phyloP scores from a whole-genome alignment of 2,329 filamentous ascomycete genomes.

The Biscogniauxia sp. region DNA sequence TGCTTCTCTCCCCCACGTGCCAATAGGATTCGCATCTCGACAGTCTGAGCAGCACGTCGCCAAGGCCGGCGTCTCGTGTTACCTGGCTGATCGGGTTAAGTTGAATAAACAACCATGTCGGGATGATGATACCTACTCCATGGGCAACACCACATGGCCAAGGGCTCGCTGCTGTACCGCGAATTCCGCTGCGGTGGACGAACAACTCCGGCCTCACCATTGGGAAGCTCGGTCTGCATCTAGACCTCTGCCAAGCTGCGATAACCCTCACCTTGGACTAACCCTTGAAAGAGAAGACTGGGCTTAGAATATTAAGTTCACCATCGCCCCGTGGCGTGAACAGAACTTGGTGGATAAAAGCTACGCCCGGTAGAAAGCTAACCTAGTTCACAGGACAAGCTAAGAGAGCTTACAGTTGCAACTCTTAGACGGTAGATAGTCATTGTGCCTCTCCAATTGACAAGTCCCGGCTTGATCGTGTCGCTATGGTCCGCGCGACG shows the following conservation, averaged over 20 bases:
- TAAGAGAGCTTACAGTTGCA: neutral
- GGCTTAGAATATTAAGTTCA: neutral
- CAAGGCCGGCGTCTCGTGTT: neutral
- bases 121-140: neutral
- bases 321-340: neutral
- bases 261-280: neutral
- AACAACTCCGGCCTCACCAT: neutral
- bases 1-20: neutral
- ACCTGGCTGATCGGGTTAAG: slow-evolving; percentile 1
- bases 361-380: too few species aligned
- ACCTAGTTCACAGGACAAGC: neutral
- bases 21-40: neutral
- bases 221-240: neutral
- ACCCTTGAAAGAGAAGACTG: neutral
- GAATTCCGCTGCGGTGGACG: neutral
- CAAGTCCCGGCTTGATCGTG: too few species aligned
- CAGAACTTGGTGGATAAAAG: neutral
- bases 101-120: neutral
- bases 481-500: slow-evolving; percentile 17
- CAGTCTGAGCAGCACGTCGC: neutral
- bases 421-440: neutral
- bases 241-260: neutral
- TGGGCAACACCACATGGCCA: neutral
- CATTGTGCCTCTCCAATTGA: too few species aligned
- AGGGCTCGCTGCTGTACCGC: neutral